Percentiles rank a stretch among this genome's conserved stretches.
Evolutionary conservation across 2,329 filamentous ascomycete genomes (phyloP).

Genomic region (Cordyceps farinosa): DNA sequence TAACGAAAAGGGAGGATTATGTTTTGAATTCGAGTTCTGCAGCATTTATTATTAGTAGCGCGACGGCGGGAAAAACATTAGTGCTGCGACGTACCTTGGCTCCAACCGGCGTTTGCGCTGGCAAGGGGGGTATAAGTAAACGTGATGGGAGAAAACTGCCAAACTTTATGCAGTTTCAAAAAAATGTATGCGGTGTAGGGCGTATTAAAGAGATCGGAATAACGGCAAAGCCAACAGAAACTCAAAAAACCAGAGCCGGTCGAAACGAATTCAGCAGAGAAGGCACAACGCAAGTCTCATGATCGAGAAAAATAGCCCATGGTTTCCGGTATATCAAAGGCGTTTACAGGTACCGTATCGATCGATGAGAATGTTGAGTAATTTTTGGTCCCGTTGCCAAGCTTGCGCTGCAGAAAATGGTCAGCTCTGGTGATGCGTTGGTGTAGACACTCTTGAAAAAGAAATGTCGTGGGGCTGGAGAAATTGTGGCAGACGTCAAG

Average conservation of each 20-base stretch:
- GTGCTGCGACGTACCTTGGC: constrained; percentile 1
- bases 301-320: constrained; percentile 17
- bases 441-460: background rate
- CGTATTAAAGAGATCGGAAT: constrained; percentile 12
- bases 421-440: constrained; percentile 2
- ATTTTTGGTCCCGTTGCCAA: background rate
- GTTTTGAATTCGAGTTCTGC: background rate
- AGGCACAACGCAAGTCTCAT: constrained; percentile 17
- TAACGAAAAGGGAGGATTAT: constrained; percentile 21
- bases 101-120: constrained; percentile 8
- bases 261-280: constrained; percentile 17
- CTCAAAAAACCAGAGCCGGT: constrained; percentile 16
- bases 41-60: background rate
- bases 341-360: background rate
- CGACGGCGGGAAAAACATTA: background rate
- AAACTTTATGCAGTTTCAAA: background rate
- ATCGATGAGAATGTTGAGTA: background rate
- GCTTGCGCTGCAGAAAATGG: background rate
- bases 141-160: background rate
- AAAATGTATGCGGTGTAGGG: constrained; percentile 13
- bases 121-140: constrained; percentile 7
- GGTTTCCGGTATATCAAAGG: constrained; percentile 6
- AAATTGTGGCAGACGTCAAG: constrained; percentile 15
- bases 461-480: constrained; percentile 17
- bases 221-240: constrained; percentile 11